Conservation (phyloP, 2,329 filamentous ascomycete genomes). For the Claviceps capensis region DNA sequence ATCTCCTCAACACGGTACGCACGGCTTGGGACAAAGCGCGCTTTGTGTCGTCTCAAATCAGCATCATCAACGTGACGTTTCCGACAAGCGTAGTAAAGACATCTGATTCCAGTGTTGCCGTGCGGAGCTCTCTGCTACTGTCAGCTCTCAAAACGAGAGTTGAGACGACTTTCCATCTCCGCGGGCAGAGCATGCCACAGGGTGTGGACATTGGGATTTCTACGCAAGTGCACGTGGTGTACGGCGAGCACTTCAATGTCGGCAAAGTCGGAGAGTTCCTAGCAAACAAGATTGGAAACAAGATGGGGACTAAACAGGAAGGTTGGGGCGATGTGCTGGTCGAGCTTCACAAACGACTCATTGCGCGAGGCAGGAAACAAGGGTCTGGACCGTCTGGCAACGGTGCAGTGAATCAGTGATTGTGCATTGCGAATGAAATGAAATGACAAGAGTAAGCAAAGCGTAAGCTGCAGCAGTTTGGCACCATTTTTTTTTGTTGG, state of each 20-base stretch:
- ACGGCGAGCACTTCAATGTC: conserved; percentile 66
- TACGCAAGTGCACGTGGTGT: conserved; percentile 49
- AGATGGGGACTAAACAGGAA: conserved; percentile 21
- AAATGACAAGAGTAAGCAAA: conserved; percentile 7
- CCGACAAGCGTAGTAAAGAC: conserved; percentile 50
- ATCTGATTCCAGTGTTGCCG: conserved; percentile 49
- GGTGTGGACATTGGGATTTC: conserved; percentile 41
- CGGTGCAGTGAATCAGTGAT: conserved; percentile 4
- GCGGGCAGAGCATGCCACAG: conserved; percentile 28
- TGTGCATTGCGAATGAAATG: conserved; percentile 12
- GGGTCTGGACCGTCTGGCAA: background rate
- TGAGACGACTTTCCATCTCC: conserved; percentile 44
- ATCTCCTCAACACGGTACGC: conserved; percentile 46
- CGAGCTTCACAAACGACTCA: conserved; percentile 40
- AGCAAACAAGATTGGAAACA: conserved; percentile 34
- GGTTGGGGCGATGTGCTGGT: conserved; percentile 41
- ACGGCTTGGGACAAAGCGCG: conserved; percentile 53
- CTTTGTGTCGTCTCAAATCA: conserved; percentile 45
- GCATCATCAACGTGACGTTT: conserved; percentile 47
- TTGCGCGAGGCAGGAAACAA: conserved; percentile 41
- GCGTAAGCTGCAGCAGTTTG: too few species aligned
- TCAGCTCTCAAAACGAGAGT: conserved; percentile 54
- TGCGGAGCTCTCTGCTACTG: conserved; percentile 51
- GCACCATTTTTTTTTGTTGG: background rate
- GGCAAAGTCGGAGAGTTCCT: conserved; percentile 64